phyloP scores from a whole-genome alignment of 306 rosid genomes.

The Cucurbita argyrosperma region DNA sequence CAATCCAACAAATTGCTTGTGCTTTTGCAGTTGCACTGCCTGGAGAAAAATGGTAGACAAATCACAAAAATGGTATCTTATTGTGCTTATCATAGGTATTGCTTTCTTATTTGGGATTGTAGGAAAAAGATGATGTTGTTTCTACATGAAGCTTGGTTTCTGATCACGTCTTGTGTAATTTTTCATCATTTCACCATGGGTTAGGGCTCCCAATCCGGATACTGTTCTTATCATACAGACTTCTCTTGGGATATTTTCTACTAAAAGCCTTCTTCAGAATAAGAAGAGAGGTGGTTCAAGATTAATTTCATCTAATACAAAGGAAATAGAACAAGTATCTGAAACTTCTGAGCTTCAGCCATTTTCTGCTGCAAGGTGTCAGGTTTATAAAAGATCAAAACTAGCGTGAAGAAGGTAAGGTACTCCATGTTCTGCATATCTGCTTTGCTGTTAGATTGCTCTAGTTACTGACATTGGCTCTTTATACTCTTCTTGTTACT shows the following conservation, averaged over 20 bases:
- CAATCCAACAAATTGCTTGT: constrained; percentile 8
- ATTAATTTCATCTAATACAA: constrained; percentile 64
- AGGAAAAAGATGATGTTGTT: neutral
- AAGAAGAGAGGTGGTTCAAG: constrained; percentile 78
- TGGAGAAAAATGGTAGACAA: constrained; percentile 85
- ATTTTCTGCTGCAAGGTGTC: constrained; percentile 79
- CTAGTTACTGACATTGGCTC: no score
- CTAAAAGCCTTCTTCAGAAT: constrained; percentile 79
- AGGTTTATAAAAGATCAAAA: constrained; percentile 59
- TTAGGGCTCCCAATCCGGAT: constrained; percentile 98
- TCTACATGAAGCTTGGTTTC: neutral
- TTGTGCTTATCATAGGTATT: constrained; percentile 96
- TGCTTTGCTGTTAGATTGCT: neutral
- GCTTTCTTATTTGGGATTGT: constrained; percentile 10
- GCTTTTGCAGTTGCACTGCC: constrained; percentile 75
- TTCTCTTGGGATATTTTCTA: constrained; percentile 77
- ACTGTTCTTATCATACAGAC: constrained; percentile 90
- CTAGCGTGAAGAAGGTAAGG: constrained; percentile 85
- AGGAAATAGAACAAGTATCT: constrained; percentile 37
- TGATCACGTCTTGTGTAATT: neutral
- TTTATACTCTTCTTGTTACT: constrained; percentile 10
- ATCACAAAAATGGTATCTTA: constrained; percentile 87
- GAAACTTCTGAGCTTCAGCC: constrained; percentile 59
- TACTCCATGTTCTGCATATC: constrained; percentile 15
- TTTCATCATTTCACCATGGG: constrained; percentile 13